Percentiles rank a stretch among this genome's conserved stretches.
These are phyloP conservation scores for Madurella mycetomatis DNA, from an alignment of 2,329 filamentous ascomycete genomes.

Conservation along the genomic window DNA sequence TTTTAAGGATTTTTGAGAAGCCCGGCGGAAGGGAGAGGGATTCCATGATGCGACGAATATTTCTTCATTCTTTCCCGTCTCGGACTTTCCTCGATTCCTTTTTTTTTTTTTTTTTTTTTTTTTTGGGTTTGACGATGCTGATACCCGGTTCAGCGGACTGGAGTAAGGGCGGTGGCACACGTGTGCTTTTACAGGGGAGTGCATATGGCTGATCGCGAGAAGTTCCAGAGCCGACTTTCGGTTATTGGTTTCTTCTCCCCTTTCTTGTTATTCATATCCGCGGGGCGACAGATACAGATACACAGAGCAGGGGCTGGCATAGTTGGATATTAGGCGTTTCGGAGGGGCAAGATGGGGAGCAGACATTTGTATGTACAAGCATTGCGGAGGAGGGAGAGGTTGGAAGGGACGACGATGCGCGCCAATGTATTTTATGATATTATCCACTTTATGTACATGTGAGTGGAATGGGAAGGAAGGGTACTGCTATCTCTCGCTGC, in stretches of 20 bases:
- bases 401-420: background rate
- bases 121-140: background rate
- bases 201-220: too few species aligned
- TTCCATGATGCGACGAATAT: background rate
- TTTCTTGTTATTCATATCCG: background rate
- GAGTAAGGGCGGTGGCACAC: background rate
- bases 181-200: too few species aligned
- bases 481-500: too few species aligned
- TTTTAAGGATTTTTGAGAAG: conserved; percentile 64
- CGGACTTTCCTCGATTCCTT: background rate
- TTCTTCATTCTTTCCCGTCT: background rate
- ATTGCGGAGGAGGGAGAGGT: background rate
- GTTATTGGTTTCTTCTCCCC: background rate
- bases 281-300: background rate
- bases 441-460: too few species aligned
- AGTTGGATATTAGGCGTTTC: background rate
- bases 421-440: background rate
- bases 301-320: background rate
- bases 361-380: background rate
- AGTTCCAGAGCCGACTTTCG: background rate
- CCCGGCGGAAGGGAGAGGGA: background rate
- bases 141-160: background rate
- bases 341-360: background rate
- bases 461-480: too few species aligned
- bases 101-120: background rate